Evolutionary conservation across 2,329 filamentous ascomycete species (phyloP).

Genomic region (Diplodia scrobiculata): DNA sequence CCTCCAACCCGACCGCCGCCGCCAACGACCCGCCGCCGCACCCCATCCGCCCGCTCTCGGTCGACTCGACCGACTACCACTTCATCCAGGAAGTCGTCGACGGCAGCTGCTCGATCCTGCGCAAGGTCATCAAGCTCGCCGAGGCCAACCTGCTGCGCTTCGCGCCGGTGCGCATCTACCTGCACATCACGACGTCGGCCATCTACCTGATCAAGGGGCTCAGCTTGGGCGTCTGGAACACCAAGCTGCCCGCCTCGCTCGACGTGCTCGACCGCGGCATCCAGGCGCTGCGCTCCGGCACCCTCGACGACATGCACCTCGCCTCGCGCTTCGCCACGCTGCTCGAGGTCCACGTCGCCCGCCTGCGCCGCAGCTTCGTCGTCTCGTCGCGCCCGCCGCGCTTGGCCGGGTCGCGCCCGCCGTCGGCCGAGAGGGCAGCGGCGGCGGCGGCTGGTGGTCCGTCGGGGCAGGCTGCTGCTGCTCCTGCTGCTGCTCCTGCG

Average conservation of each 20-base stretch:
- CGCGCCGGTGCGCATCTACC: conserved; percentile 57
- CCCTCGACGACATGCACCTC: conserved; percentile 56
- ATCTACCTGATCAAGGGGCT: conserved; percentile 58
- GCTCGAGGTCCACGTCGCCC: conserved; percentile 50
- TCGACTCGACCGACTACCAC: conserved; percentile 56
- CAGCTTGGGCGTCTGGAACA: conserved; percentile 54
- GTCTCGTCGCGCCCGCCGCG: conserved; percentile 43
- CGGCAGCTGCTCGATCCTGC: conserved; percentile 55
- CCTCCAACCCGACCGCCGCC: not conserved
- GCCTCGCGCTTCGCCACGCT: conserved; percentile 56
- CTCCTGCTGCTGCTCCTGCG: not conserved
- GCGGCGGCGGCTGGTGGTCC: not conserved
- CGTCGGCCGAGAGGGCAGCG: conserved; percentile 38
- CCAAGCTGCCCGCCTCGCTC: conserved; percentile 53
- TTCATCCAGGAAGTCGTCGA: conserved; percentile 61
- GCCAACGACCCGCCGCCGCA: conserved; percentile 34
- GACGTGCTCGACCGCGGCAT: conserved; percentile 54
- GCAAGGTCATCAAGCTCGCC: conserved; percentile 54
- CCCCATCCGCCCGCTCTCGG: conserved; percentile 47
- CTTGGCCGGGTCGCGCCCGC: conserved; percentile 38
- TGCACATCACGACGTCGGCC: conserved; percentile 58
- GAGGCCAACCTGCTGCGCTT: conserved; percentile 53
- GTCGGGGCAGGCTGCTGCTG: not conserved
- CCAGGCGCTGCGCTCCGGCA: conserved; percentile 52
- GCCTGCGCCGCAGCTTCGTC: conserved; percentile 43